These are phyloP conservation scores for Pythium scleroteichum DNA, from an alignment of 352 stramenopile species.

Conservation along the genomic window DNA sequence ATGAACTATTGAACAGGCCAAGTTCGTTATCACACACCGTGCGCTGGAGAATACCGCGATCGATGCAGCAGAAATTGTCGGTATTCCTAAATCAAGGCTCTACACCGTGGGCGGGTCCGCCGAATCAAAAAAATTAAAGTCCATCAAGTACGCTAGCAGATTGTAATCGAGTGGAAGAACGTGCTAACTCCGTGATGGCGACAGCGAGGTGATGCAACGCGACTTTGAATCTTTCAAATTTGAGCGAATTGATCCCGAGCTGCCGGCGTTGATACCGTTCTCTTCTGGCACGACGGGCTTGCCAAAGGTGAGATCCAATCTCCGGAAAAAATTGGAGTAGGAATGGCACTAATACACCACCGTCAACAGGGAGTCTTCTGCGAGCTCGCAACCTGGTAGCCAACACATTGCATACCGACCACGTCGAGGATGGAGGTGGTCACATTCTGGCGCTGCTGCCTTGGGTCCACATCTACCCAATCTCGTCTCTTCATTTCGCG, in stretches of 20 bases:
- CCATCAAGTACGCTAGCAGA: conserved; percentile 47
- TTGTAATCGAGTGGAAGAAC: not conserved
- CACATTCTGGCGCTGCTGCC: conserved; percentile 78
- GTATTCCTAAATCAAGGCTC: conserved; percentile 36
- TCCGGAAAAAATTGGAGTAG: too few species aligned
- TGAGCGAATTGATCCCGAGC: conserved; percentile 58
- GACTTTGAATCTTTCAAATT: conserved; percentile 47
- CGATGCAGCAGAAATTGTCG: conserved; percentile 35
- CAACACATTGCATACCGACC: conserved; percentile 85
- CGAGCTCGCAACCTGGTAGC: conserved; percentile 88
- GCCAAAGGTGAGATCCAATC: conserved; percentile 52
- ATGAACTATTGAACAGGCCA: conserved; percentile 37
- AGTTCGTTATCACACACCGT: conserved; percentile 60
- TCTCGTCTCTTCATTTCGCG: conserved; percentile 78
- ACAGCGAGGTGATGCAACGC: conserved; percentile 43
- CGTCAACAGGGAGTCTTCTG: conserved; percentile 48
- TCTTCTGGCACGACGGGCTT: conserved; percentile 94
- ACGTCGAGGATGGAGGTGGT: conserved; percentile 57
- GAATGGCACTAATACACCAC: too few species aligned
- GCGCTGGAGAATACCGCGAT: conserved; percentile 46
- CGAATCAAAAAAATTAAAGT: conserved; percentile 37
- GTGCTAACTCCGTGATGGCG: conserved; percentile 9
- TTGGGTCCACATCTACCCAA: conserved; percentile 96
- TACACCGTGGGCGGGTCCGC: conserved; percentile 48
- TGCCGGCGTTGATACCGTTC: conserved; percentile 83